These are phyloP conservation scores for Boletus fagicola DNA, from an alignment of 768 basidiomycete genomes.

Conservation along the genomic window DNA sequence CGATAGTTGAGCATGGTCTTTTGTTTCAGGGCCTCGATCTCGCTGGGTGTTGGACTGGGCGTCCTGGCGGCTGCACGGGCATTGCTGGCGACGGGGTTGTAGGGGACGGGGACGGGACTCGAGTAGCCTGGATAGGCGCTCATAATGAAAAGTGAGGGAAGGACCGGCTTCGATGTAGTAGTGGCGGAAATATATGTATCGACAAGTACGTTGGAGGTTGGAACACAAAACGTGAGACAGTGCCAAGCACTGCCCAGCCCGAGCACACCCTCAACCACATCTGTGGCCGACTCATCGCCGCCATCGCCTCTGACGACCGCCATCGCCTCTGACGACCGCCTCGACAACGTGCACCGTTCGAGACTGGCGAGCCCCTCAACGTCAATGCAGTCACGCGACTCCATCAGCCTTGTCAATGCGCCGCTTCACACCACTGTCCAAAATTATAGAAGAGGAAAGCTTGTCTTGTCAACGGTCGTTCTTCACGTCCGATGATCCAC, in stretches of 20 bases:
- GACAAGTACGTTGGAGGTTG: neutral
- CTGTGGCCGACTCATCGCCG: slow-evolving; percentile 27
- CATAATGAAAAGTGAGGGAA: slow-evolving; percentile 11
- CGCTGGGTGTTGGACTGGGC: slow-evolving; percentile 66
- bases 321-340: slow-evolving; percentile 16
- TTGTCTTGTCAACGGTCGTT: too few relatives aligned
- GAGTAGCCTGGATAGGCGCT: slow-evolving; percentile 18
- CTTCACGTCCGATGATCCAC: too few relatives aligned
- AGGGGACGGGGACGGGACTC: slow-evolving; percentile 3
- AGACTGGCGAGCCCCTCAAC: too few relatives aligned
- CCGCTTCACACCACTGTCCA: too few relatives aligned
- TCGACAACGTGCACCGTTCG: neutral
- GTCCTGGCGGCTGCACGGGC: slow-evolving; percentile 38
- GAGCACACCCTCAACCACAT: slow-evolving; percentile 14
- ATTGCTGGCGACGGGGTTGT: slow-evolving; percentile 16
- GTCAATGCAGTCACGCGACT: slow-evolving; percentile 34
- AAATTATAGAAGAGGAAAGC: slow-evolving; percentile 39
- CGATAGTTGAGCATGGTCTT: slow-evolving; percentile 47
- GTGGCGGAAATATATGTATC: neutral
- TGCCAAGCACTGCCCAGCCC: neutral
- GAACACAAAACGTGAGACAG: neutral
- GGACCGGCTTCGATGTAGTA: neutral
- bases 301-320: slow-evolving; percentile 27
- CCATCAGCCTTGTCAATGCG: slow-evolving; percentile 16
- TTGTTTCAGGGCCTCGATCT: slow-evolving; percentile 42